These are phyloP conservation scores for Porcisia hertigi DNA, from an alignment of 208 protist genomes.

Conservation along the genomic window DNA sequence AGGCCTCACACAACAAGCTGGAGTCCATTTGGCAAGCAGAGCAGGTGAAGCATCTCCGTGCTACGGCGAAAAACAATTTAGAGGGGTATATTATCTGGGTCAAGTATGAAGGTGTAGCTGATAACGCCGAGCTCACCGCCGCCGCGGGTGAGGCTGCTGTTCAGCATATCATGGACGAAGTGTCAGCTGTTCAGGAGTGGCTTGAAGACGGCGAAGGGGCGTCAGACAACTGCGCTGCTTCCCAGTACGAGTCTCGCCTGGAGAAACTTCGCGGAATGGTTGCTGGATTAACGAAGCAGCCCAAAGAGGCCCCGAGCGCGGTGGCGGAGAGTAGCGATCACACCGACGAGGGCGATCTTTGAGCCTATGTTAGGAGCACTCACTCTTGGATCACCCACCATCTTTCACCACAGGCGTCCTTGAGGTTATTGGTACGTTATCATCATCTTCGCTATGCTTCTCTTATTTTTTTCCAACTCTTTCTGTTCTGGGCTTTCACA, in stretches of 20 bases:
- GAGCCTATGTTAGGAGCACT: not conserved
- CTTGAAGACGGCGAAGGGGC: conserved; percentile 76
- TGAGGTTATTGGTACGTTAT: not conserved
- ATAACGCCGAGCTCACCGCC: conserved; percentile 38
- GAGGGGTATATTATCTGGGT: conserved; percentile 80
- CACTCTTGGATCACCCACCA: not conserved
- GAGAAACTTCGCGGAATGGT: conserved; percentile 48
- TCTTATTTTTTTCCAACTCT: not conserved
- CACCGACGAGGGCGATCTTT: conserved; percentile 1
- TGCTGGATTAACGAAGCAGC: conserved; percentile 15
- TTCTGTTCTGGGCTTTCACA: not conserved
- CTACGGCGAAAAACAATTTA: conserved; percentile 82
- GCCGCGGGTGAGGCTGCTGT: conserved; percentile 26
- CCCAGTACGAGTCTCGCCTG: conserved; percentile 57
- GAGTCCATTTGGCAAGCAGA: conserved; percentile 53
- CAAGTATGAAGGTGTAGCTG: conserved; percentile 64
- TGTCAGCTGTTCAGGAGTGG: conserved; percentile 57
- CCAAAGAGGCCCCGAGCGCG: conserved; percentile 8
- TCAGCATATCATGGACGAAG: conserved; percentile 31
- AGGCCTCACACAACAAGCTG: conserved; percentile 44
- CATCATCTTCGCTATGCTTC: not conserved
- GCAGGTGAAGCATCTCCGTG: conserved; percentile 52
- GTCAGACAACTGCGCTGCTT: conserved; percentile 50
- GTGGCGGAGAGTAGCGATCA: not conserved
- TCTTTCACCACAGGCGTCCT: not conserved